phyloP scores from a whole-genome alignment of 228 moss, liverwort and hornwort species.

The Sphagnum magellanicum region DNA sequence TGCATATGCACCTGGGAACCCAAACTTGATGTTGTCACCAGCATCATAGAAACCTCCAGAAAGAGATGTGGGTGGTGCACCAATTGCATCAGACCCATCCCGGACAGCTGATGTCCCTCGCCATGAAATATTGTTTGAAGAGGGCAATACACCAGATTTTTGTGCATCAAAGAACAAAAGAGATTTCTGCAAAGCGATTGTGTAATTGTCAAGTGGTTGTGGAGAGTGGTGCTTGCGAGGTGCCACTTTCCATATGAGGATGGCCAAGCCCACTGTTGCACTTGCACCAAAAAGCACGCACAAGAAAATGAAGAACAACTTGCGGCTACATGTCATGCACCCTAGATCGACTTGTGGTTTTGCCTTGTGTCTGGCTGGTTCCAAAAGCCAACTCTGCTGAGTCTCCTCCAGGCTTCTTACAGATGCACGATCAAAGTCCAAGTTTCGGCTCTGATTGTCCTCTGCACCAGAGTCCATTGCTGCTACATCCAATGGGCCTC shows the following conservation, averaged over 20 bases:
- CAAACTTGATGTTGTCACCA: slow-evolving; percentile 88
- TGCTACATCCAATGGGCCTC: slow-evolving; percentile 44
- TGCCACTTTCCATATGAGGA: slow-evolving; percentile 28
- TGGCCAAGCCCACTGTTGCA: slow-evolving; percentile 25
- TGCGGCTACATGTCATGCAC: slow-evolving; percentile 33
- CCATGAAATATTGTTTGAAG: slow-evolving; percentile 30
- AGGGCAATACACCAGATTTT: slow-evolving; percentile 62
- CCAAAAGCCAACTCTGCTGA: slow-evolving; percentile 82
- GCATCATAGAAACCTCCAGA: slow-evolving; percentile 88
- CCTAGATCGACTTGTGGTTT: slow-evolving; percentile 46
- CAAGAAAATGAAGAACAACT: slow-evolving; percentile 38
- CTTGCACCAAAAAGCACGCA: slow-evolving; percentile 21
- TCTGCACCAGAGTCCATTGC: slow-evolving; percentile 37
- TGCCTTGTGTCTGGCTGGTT: slow-evolving; percentile 32
- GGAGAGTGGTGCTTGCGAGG: slow-evolving; percentile 18
- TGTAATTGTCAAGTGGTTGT: slow-evolving; percentile 41
- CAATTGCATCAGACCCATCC: slow-evolving; percentile 35
- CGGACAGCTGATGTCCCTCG: slow-evolving; percentile 56
- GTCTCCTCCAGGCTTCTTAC: slow-evolving; percentile 69
- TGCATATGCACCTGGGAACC: slow-evolving; percentile 60
- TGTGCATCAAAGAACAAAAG: slow-evolving; percentile 87
- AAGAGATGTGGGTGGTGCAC: slow-evolving; percentile 18
- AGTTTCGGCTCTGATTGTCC: slow-evolving; percentile 26
- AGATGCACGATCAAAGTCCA: slow-evolving; percentile 53
- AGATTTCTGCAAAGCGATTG: slow-evolving; percentile 47